Evolutionary conservation across 352 stramenopile genomes (phyloP).

Genomic region (Phytophthora agathidicida): DNA sequence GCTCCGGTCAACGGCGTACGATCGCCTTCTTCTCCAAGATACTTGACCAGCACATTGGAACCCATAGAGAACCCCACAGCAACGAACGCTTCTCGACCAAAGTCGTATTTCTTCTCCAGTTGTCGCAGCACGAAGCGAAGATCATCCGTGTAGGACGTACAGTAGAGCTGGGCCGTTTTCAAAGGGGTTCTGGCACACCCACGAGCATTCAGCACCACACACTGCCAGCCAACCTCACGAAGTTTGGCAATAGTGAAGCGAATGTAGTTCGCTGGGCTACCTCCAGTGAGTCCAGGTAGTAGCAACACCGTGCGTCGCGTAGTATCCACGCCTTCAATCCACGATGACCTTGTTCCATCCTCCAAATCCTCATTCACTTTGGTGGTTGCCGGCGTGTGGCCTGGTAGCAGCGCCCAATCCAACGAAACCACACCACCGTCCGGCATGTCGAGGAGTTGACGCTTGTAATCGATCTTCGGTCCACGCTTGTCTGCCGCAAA

Average conservation of each 20-base stretch:
- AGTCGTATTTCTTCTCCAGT: slow-evolving; percentile 45
- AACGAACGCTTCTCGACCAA: slow-evolving; percentile 47
- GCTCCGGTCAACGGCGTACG: slow-evolving; percentile 43
- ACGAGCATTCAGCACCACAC: slow-evolving; percentile 70
- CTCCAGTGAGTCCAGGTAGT: slow-evolving; percentile 60
- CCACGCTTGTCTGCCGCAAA: slow-evolving; percentile 33
- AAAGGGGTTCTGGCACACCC: slow-evolving; percentile 66
- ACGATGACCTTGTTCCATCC: slow-evolving; percentile 1
- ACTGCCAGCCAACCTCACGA: slow-evolving; percentile 53
- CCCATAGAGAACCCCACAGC: slow-evolving; percentile 74
- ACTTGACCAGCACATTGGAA: slow-evolving; percentile 80
- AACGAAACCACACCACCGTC: slow-evolving; percentile 71
- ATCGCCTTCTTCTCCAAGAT: slow-evolving; percentile 63
- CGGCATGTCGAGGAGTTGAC: slow-evolving; percentile 61
- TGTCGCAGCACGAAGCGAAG: slow-evolving; percentile 49
- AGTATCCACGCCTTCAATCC: slow-evolving; percentile 35
- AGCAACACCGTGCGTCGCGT: slow-evolving; percentile 51
- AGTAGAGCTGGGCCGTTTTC: slow-evolving; percentile 61
- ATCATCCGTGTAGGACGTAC: slow-evolving; percentile 67
- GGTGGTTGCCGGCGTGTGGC: slow-evolving; percentile 15
- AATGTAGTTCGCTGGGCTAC: slow-evolving; percentile 72
- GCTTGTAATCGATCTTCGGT: slow-evolving; percentile 52
- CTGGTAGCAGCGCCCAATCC: slow-evolving; percentile 55
- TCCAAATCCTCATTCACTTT: slow-evolving; percentile 6
- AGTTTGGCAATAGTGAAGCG: slow-evolving; percentile 51